phyloP scores from a whole-genome alignment of 305 asterid genomes.

The Salvia sclarea region DNA sequence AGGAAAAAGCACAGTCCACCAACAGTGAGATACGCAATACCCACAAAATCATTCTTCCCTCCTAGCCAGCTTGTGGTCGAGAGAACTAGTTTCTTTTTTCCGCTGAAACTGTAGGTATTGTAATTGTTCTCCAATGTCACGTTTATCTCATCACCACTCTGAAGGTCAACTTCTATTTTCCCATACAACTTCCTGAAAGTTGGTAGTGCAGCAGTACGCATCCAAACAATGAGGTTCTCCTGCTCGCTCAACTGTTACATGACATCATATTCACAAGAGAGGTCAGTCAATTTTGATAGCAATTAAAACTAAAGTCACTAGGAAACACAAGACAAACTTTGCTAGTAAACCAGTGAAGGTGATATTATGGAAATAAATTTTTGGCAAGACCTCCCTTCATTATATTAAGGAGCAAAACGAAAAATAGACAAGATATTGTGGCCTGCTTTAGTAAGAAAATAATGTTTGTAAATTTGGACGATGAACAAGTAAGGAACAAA shows the following conservation, averaged over 20 bases:
- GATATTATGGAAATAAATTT: neutral
- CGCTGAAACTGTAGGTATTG: constrained; percentile 85
- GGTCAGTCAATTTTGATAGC: constrained; percentile 11
- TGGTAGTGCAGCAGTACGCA: constrained; percentile 96
- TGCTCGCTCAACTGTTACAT: constrained; percentile 68
- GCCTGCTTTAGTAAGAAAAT: constrained; percentile 2
- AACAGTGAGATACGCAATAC: constrained; percentile 85
- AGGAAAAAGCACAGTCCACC: constrained; percentile 82
- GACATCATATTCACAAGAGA: constrained; percentile 21
- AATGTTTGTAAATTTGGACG: neutral
- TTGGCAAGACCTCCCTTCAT: constrained; percentile 2
- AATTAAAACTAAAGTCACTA: neutral
- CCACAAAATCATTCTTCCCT: constrained; percentile 84
- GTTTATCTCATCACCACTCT: constrained; percentile 43
- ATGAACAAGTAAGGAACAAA: neutral
- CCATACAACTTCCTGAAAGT: constrained; percentile 89
- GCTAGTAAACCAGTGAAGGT: too few relatives aligned
- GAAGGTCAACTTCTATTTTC: constrained; percentile 70
- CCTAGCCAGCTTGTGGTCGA: constrained; percentile 96
- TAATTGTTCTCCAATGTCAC: constrained; percentile 62
- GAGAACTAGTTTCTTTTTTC: constrained; percentile 89
- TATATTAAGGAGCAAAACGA: too few relatives aligned
- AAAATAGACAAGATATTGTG: neutral
- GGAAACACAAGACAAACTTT: neutral
- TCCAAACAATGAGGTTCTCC: constrained; percentile 93